phyloP scores from a whole-genome alignment of 768 basidiomycete genomes.

The Agaricus sinodeliciosus region DNA sequence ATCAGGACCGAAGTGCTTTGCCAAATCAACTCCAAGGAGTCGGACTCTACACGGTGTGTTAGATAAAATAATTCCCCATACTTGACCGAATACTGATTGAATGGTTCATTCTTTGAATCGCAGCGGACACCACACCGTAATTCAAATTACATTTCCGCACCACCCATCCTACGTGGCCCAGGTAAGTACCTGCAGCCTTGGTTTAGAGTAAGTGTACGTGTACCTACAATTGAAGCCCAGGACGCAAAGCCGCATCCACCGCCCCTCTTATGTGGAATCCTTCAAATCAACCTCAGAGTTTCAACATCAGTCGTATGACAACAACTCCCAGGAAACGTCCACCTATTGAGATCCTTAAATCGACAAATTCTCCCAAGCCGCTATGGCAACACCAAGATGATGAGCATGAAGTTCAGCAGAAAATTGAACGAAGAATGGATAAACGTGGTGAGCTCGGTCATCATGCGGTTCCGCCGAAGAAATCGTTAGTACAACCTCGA shows the following conservation, averaged over 20 bases:
- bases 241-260: slow-evolving; percentile 3
- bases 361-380: neutral
- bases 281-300: slow-evolving; percentile 6
- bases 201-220: neutral
- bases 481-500: neutral
- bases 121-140: neutral
- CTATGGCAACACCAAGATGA: slow-evolving; percentile 12
- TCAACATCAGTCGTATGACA: slow-evolving; percentile 3
- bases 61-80: neutral
- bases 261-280: slow-evolving; percentile 8
- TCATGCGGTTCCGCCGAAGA: neutral
- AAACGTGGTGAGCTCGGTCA: neutral
- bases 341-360: slow-evolving; percentile 7
- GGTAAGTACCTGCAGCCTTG: neutral
- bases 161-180: neutral
- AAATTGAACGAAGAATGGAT: slow-evolving; percentile 5
- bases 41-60: neutral
- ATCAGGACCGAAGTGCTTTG: neutral
- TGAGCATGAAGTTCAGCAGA: slow-evolving; percentile 3
- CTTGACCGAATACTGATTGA: neutral
- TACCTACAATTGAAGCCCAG: neutral
- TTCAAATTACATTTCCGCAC: neutral
- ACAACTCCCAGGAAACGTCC: neutral
- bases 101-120: neutral
- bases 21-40: neutral